phyloP scores from a whole-genome alignment of 331 rosid genomes.

The Malus hybrid region DNA sequence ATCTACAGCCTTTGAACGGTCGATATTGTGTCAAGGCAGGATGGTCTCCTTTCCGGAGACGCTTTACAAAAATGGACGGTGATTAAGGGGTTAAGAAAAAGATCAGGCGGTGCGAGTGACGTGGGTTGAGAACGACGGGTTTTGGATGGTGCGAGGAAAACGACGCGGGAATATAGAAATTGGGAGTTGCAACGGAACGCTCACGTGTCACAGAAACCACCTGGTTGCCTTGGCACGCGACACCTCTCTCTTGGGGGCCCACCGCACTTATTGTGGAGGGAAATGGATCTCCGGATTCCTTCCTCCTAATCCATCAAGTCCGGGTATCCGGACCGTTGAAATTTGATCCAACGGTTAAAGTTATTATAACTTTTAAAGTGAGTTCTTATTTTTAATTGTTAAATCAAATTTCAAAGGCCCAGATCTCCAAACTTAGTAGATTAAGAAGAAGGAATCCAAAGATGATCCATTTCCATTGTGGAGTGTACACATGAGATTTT shows the following conservation, averaged over 20 bases:
- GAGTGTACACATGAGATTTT: too few species aligned
- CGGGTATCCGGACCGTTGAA: too few species aligned
- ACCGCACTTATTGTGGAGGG: too few species aligned
- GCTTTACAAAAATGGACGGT: background rate
- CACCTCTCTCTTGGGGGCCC: background rate
- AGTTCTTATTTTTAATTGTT: too few species aligned
- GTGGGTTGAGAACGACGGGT: background rate
- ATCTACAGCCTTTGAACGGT: background rate
- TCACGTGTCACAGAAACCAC: constrained; percentile 21
- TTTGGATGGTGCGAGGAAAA: background rate
- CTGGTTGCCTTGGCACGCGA: constrained; percentile 4
- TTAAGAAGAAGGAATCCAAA: too few species aligned
- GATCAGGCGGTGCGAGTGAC: background rate
- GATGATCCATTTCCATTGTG: too few species aligned
- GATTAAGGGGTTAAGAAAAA: background rate
- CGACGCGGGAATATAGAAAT: background rate
- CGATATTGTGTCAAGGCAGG: background rate
- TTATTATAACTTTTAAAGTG: too few species aligned
- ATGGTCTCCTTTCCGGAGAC: background rate
- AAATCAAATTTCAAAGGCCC: too few species aligned
- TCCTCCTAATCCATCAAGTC: too few species aligned
- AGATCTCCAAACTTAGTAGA: too few species aligned
- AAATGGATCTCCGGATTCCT: too few species aligned
- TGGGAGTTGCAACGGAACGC: constrained; percentile 13
- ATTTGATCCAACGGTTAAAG: too few species aligned